Evolutionary conservation across 768 basidiomycete species (phyloP).

Genomic region (Naganishia vaughanmartiniae): DNA sequence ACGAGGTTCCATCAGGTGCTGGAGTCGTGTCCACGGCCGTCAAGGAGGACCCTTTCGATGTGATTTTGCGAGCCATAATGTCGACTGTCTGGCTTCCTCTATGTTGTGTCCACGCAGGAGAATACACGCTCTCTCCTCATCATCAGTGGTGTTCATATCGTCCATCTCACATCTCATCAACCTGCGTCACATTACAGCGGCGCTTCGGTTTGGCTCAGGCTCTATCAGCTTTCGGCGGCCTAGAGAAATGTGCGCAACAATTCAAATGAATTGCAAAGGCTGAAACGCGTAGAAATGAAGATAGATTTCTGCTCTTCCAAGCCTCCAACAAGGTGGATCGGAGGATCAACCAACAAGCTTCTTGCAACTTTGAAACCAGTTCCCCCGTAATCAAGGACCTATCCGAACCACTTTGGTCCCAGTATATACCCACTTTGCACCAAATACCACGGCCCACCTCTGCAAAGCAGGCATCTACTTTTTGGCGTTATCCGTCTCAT

Average conservation of each 20-base stretch:
- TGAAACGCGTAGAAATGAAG: not conserved
- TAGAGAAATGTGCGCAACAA: not conserved
- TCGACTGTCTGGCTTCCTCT: not conserved
- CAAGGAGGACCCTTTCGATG: not conserved
- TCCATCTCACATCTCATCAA: not conserved
- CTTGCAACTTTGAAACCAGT: no score
- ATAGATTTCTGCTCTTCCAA: not conserved
- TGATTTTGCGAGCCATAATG: conserved; percentile 7
- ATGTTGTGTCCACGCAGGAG: not conserved
- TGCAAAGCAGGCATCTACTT: no score
- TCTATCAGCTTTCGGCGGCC: not conserved
- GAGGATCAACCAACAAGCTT: not conserved
- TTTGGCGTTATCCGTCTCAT: not conserved
- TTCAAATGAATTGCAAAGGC: not conserved
- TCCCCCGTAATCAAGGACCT: no score
- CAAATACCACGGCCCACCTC: not conserved
- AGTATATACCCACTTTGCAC: not conserved
- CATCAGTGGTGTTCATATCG: not conserved
- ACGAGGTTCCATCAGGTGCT: not conserved
- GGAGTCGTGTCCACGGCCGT: not conserved
- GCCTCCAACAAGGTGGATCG: not conserved
- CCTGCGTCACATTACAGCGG: conserved; percentile 16
- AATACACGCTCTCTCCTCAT: not conserved
- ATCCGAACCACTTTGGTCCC: not conserved
- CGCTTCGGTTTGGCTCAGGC: conserved; percentile 12